phyloP scores from a whole-genome alignment of 495 filamentous ascomycete species.

The Podospora pseudocomata region DNA sequence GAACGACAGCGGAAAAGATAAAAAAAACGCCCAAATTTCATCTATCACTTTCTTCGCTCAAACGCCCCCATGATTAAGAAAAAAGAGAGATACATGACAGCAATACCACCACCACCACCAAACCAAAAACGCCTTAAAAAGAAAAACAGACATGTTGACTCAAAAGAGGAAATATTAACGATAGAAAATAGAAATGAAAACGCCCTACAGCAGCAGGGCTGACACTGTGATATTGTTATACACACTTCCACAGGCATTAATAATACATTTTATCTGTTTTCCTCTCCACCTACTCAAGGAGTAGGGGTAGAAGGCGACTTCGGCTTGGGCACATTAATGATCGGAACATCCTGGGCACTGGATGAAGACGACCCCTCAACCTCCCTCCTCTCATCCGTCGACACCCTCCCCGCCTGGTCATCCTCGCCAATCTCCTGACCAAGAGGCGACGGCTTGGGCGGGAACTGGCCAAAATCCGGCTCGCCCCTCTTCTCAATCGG shows the following conservation, averaged over 20 bases:
- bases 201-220: not conserved
- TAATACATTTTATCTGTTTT: not conserved
- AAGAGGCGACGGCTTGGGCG: conserved; percentile 9
- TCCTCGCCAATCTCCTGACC: conserved; percentile 25
- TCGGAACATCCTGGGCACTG: conserved; percentile 36
- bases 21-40: not conserved
- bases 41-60: not conserved
- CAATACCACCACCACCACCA: too few relatives aligned
- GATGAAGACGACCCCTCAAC: conserved; percentile 20
- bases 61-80: not conserved
- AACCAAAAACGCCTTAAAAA: not conserved
- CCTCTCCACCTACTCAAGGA: not conserved
- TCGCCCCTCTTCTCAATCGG: conserved; percentile 60
- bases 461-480: conserved; percentile 29
- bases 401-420: conserved; percentile 8
- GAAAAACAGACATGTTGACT: not conserved
- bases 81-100: not conserved
- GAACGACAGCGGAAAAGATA: not conserved
- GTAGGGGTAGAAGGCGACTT: conserved; percentile 14
- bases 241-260: not conserved
- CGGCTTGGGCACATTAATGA: conserved; percentile 41
- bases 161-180: not conserved
- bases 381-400: conserved; percentile 41
- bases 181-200: not conserved
- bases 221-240: not conserved